Base-by-base conservation (phyloP, 2,329 filamentous ascomycete species). In the Colletotrichum sp. region DNA sequence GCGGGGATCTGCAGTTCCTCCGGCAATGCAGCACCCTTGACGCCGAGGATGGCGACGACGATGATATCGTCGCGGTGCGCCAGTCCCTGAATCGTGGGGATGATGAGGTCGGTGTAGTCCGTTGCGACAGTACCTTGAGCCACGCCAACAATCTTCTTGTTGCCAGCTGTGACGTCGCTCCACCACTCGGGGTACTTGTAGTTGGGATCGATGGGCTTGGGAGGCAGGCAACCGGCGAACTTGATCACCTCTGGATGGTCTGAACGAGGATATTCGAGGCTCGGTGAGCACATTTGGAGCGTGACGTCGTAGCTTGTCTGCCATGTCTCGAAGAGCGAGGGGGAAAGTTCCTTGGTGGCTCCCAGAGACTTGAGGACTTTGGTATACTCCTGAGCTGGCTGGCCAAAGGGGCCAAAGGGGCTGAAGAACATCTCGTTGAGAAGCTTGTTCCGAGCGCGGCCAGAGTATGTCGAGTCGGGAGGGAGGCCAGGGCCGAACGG, bases 91-190 rank as follows among this genome's bases (percentile, higher is more conserved):
- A 90, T 81, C 0, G 88, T 85, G 1, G 89, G 89, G 3, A 88
- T 77, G 16, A 90, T 78, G 4, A 91, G 83, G 32, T 89, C 82
- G 9, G 78, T 78, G 72, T 85, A 85, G 25, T 86, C 80, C 25
- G 79, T 77, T 11, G 83, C 84, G 5, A 88, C 78, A 4, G 89
- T 90, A 6, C 89, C 89, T 78, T 90, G 89, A 2, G 85, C 84
- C 8, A 90, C 87, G 25, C 85, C 82, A 7, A 90, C 80, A 29
- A 90, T 77, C 67, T 84, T 85, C 71, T 85, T 87, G 25, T 83
- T 77, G 1, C 78, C 80, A 63, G 62, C 62, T 13, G 82, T 79
- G 30, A 90, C 80, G 6, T 87, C 84, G 4, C 81, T 70, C 87
- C 87, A 91, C 86, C 87, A 91, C 11, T 78, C 52, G 0, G 89